Conservation (phyloP, 306 rosid genomes). For the Pyrus pyrifolia region DNA sequence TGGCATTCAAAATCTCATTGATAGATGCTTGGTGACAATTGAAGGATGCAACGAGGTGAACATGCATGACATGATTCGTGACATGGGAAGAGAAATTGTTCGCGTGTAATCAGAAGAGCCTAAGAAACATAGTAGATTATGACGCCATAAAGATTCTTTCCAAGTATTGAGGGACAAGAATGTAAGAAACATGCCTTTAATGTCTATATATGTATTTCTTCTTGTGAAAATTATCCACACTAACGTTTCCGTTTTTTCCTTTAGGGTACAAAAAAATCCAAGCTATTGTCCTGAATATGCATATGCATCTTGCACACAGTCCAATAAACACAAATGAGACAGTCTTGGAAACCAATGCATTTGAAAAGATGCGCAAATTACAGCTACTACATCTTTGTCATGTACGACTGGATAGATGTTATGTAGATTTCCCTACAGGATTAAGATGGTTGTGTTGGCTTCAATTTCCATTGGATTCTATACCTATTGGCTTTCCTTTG, state of each 20-base stretch:
- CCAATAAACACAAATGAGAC: not conserved
- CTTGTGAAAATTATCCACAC: not conserved
- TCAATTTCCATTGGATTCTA: not conserved
- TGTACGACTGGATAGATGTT: not conserved
- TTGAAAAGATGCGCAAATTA: not conserved
- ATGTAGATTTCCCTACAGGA: not conserved
- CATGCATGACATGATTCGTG: not conserved
- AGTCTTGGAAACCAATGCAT: not conserved
- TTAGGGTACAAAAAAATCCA: not conserved
- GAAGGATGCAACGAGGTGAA: fast-evolving
- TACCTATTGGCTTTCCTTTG: not conserved
- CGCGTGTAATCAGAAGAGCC: not conserved
- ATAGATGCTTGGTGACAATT: not conserved
- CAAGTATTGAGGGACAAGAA: not conserved
- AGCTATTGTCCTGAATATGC: not conserved
- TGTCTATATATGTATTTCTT: not conserved
- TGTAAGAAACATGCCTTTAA: not conserved
- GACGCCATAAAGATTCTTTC: not conserved
- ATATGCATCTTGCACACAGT: fast-evolving
- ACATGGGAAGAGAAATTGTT: not conserved
- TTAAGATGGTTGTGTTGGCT: conserved; percentile 1
- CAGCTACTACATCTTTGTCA: not conserved
- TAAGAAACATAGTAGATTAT: not conserved
- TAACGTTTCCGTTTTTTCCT: not conserved
- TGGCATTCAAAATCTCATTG: not conserved